These are phyloP conservation scores for Botrytis aclada DNA, from an alignment of 2,329 filamentous ascomycete genomes.

Conservation along the genomic window DNA sequence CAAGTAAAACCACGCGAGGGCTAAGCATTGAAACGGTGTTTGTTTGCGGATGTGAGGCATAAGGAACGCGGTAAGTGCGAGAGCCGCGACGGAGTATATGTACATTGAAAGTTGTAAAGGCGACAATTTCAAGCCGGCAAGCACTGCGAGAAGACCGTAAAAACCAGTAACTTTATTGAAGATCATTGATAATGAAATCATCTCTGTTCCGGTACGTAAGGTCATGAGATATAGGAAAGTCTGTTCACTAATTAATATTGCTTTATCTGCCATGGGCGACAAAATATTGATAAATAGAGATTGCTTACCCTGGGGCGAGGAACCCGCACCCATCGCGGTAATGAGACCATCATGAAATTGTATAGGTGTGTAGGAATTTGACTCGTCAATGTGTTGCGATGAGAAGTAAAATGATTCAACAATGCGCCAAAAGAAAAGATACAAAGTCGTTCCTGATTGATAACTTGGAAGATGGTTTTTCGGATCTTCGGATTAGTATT, in stretches of 20 bases:
- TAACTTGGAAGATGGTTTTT: conserved; percentile 14
- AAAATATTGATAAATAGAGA: conserved; percentile 10
- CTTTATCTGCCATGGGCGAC: conserved; percentile 1
- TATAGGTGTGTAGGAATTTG: too few species aligned
- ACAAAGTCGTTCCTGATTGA: neutral
- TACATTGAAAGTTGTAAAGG: conserved; percentile 86
- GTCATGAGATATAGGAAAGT: conserved; percentile 82
- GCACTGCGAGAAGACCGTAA: conserved; percentile 83
- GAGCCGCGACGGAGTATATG: conserved; percentile 74
- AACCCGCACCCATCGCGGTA: conserved; percentile 34
- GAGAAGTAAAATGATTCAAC: neutral
- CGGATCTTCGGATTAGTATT: conserved; percentile 6
- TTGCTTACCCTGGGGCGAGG: conserved; percentile 36
- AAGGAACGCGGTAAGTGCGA: conserved; percentile 66
- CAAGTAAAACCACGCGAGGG: conserved; percentile 80
- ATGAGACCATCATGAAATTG: conserved; percentile 29
- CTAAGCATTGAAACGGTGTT: conserved; percentile 73
- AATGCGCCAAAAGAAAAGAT: conserved; percentile 4
- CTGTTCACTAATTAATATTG: conserved; percentile 45
- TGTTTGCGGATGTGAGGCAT: conserved; percentile 77
- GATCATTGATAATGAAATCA: conserved; percentile 77
- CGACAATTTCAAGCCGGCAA: conserved; percentile 82
- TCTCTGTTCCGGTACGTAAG: conserved; percentile 79
- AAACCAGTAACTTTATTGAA: conserved; percentile 92
- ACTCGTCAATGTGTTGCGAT: conserved; percentile 12